Percentiles rank a stretch among this genome's conserved stretches.
Evolutionary conservation across 192 early-diverging fungal genomes (phyloP).

Genomic region (Coemansia sp.): DNA sequence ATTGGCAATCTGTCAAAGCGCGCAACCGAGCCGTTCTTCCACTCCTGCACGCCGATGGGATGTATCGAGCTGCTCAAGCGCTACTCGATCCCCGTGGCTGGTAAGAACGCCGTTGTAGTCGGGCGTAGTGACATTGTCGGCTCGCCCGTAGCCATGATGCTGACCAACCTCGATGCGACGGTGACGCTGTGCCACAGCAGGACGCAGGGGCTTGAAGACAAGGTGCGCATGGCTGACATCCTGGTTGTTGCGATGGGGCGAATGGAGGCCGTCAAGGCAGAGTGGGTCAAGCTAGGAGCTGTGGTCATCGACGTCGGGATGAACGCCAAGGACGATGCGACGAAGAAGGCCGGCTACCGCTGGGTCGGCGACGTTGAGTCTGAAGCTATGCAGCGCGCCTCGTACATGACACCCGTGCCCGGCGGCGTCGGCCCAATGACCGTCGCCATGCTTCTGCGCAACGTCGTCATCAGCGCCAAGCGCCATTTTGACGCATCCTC

Average conservation of each 20-base stretch:
- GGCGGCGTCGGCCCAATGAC: conserved; percentile 99
- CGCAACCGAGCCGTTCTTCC: conserved; percentile 76
- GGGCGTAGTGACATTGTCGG: conserved; percentile 97
- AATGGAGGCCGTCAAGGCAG: conserved; percentile 77
- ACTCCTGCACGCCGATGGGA: conserved; percentile 97
- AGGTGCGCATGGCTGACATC: conserved; percentile 85
- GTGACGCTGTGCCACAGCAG: conserved; percentile 93
- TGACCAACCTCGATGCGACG: conserved; percentile 82
- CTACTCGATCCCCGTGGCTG: conserved; percentile 67
- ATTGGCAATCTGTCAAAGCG: conserved; percentile 89
- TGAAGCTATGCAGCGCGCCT: conserved; percentile 66
- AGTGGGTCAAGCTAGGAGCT: conserved; percentile 93
- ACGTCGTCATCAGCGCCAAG: conserved; percentile 78
- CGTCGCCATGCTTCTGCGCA: conserved; percentile 94
- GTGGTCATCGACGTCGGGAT: conserved; percentile 98
- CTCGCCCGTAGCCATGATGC: conserved; percentile 79
- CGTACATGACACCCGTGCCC: conserved; percentile 92
- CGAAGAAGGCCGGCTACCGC: conserved; percentile 87
- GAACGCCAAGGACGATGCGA: conserved; percentile 81
- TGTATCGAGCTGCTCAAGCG: conserved; percentile 81
- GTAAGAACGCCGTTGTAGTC: conserved; percentile 91
- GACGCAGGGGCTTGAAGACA: conserved; percentile 71
- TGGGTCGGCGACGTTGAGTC: conserved; percentile 95
- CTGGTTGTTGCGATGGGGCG: conserved; percentile 87
- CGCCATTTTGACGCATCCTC: conserved; percentile 62